Conservation (phyloP, 2,329 filamentous ascomycete species). For the Chalaropsis thielavioides region DNA sequence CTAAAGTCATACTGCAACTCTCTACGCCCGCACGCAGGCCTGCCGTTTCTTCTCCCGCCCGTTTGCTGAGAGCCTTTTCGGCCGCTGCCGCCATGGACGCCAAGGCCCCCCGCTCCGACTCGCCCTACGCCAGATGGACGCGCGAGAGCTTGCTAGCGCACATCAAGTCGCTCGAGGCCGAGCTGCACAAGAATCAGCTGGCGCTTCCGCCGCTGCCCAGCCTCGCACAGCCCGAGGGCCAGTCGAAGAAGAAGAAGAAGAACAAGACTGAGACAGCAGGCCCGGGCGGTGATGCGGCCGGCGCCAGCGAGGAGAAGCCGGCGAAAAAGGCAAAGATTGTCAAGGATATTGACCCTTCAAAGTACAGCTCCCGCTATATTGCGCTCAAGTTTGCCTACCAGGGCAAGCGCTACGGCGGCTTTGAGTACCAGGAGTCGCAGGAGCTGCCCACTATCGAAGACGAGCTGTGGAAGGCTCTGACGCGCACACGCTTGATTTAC, state of each 20-base stretch:
- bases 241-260: constrained; percentile 9
- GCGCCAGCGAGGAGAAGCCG: constrained; percentile 12
- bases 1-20: neutral
- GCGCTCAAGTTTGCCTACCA: constrained; percentile 91
- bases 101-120: constrained; percentile 8
- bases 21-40: neutral
- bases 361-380: constrained; percentile 70
- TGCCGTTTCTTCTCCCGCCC: neutral
- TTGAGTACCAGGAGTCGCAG: constrained; percentile 68
- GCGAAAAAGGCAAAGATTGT: constrained; percentile 28
- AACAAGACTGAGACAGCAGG: constrained; percentile 11
- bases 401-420: constrained; percentile 81
- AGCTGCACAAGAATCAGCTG: constrained; percentile 35
- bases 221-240: constrained; percentile 13
- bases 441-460: constrained; percentile 75
- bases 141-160: constrained; percentile 53
- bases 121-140: constrained; percentile 51
- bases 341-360: constrained; percentile 55
- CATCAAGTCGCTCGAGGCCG: constrained; percentile 51
- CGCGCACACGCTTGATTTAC: constrained; percentile 68
- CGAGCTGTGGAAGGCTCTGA: constrained; percentile 80
- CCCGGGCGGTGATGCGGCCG: neutral
- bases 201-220: constrained; percentile 14
- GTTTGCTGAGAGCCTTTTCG: constrained; percentile 8
- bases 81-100: constrained; percentile 10